Evolutionary conservation across 2,329 filamentous ascomycete genomes (phyloP), one percentile per base, ranked within the genome.

Genomic region (Arthrinium phaeospermum): DNA sequence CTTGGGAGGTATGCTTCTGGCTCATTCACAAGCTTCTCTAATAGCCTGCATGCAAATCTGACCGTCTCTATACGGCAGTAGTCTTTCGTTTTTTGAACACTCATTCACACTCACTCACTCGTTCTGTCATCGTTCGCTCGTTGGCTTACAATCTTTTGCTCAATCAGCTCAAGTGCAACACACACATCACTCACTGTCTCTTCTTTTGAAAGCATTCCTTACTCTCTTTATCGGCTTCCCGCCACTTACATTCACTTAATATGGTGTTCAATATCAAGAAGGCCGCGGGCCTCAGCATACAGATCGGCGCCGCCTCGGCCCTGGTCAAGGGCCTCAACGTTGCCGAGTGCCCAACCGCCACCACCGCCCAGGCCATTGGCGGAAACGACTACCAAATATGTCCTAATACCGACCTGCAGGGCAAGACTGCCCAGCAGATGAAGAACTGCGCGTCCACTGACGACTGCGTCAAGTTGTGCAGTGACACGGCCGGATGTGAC

Each of bases 381-480:
- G 68, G 49, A 10, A 45, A 47, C 34, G 47, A 51, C 24, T 70
- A 57, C 34, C 47, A 51, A 8, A 19, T 70, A 22, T 70, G 68
- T 10, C 22, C 47, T 19, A 22, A 67, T n/a, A 71, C 69, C 30
- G 72, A 73, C 51, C 27, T 71, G 7, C 41, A 69, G 19, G 72
- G 72, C 19, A 37, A 44, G 8, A 53, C 19, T 12, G 64, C 49
- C 16, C 24, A 53, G 49, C 67, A 71, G 22, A 51, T 73, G 16
- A 37, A 47, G 19, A 67, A 53, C 49, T 45, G 68, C 45, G 61
- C 72, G 30, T 69, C 64, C 1, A 30, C 30, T 2, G 45, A 37
- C 13, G 69, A 64, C 16, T 73, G 72, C 24, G 72, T 68, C n/a
- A 51, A 61, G 67, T 19, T 69, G 19, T 73, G 72, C 45, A 46